Base-by-base conservation (phyloP, 1,139 yeast species). In the Taphrina pruni region DNA sequence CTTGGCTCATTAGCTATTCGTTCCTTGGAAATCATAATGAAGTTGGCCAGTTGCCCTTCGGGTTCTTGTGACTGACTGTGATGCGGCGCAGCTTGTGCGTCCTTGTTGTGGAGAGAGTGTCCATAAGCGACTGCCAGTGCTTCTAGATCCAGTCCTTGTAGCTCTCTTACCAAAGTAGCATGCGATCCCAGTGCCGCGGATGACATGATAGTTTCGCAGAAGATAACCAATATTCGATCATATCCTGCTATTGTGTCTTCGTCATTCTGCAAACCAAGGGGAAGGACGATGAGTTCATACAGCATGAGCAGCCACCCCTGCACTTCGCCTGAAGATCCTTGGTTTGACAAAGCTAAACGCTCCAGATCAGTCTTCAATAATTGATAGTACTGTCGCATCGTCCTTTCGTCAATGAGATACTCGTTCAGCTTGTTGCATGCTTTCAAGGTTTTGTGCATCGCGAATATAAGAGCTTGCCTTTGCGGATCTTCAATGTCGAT, bases 1-100 rank as follows among this genome's bases (percentile, higher is more conserved):
- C 35, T 38, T 32, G 39, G 21, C 14, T 54, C 43, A 20, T 9
- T 12, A 26, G 43, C n/a, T 1, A 54, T 14, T 11, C 57, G 57
- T 11, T 32, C 57, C 11, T n/a, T 26, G 14, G 57, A 32, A 17
- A 54, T 32, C 17, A 6, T 7, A 54, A 54, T 54, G 26, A 54
- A 38, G 26, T 54, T 54, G n/a, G 43, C 57, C 20, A 54, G 57
- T 14, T 38, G 57, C 12, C 6, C 12, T 17, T 54, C 57, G 8
- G 7, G n/a, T 11, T 9, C n/a, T 21, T 26, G 32, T 26, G 4
- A 26, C 4, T 26, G 32, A 26, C 32, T 26, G 32, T 26, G 32
- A 26, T 26, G 32, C 32, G 32, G 32, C 32, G 32, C 32, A 4
- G 2, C 32, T 26, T 26, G 32, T 26, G 4, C 32, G 32, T 26